Percentiles rank a stretch among this genome's conserved stretches.
These are phyloP conservation scores for Trichoderma lentiforme DNA, from an alignment of 2,329 filamentous ascomycete genomes.

Conservation along the genomic window DNA sequence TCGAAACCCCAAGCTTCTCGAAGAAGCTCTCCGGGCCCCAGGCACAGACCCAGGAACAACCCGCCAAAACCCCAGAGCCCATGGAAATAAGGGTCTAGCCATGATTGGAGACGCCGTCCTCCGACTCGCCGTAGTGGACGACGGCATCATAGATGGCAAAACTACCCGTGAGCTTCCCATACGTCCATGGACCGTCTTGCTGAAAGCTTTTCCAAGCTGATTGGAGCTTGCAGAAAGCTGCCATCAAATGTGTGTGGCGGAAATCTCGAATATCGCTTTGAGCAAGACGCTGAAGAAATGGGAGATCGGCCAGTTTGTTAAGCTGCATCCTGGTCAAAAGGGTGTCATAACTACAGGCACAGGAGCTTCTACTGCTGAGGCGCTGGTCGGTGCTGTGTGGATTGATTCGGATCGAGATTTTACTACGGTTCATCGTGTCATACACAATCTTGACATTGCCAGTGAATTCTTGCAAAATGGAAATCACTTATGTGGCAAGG, in stretches of 20 bases:
- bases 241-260: not conserved
- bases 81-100: not conserved
- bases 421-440: not conserved
- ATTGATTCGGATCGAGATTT: not conserved
- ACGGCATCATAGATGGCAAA: not conserved
- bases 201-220: not conserved
- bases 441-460: not conserved
- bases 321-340: not conserved
- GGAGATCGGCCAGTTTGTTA: not conserved
- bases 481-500: not conserved
- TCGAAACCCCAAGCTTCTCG: not conserved
- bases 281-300: not conserved
- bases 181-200: too few relatives aligned
- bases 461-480: not conserved
- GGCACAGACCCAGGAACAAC: not conserved
- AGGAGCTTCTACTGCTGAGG: not conserved
- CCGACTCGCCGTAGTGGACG: not conserved
- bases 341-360: not conserved
- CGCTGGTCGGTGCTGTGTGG: not conserved
- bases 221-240: not conserved
- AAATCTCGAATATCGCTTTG: not conserved
- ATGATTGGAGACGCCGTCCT: not conserved
- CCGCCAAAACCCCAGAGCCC: not conserved
- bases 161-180: not conserved
- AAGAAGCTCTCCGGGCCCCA: not conserved